Evolutionary conservation across 2,329 filamentous ascomycete genomes (phyloP).

Genomic region (Monosporascus sp.): DNA sequence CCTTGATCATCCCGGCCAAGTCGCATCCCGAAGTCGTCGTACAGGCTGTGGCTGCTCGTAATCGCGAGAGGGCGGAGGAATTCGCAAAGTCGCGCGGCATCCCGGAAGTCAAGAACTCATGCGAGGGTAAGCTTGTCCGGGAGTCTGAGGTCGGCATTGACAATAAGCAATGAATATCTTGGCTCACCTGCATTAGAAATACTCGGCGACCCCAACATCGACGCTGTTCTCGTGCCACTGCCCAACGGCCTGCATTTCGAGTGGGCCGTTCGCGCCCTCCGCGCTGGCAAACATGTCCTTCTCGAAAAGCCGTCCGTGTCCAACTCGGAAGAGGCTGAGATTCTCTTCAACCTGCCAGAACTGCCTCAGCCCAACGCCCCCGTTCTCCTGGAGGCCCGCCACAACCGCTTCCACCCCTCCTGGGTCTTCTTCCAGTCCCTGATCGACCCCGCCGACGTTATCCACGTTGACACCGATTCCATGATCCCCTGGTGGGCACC

Average conservation of each 20-base stretch:
- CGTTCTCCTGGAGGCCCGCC: conserved; percentile 39
- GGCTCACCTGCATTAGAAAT: conserved; percentile 8
- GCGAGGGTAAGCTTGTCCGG: neutral
- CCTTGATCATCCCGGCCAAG: conserved; percentile 29
- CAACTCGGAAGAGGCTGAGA: conserved; percentile 30
- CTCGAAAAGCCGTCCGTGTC: conserved; percentile 38
- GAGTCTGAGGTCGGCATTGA: conserved; percentile 1
- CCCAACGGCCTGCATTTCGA: conserved; percentile 27
- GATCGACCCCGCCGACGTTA: conserved; percentile 21
- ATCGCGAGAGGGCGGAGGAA: neutral
- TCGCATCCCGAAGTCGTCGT: neutral
- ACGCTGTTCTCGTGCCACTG: conserved; percentile 39
- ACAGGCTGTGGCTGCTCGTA: neutral
- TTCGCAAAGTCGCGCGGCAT: neutral
- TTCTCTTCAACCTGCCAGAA: conserved; percentile 27
- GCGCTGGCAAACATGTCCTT: conserved; percentile 40
- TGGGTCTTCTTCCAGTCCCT: conserved; percentile 28
- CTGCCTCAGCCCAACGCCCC: conserved; percentile 25
- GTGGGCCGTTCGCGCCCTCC: conserved; percentile 34
- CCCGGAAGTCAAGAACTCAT: neutral
- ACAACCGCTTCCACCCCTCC: conserved; percentile 35
- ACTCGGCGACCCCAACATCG: conserved; percentile 29
- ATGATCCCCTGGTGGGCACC: conserved; percentile 17
- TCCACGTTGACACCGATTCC: conserved; percentile 18
- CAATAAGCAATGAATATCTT: conserved; percentile 36